Conservation (phyloP, 345 rosid genomes). For the Eucalyptus victrix region DNA sequence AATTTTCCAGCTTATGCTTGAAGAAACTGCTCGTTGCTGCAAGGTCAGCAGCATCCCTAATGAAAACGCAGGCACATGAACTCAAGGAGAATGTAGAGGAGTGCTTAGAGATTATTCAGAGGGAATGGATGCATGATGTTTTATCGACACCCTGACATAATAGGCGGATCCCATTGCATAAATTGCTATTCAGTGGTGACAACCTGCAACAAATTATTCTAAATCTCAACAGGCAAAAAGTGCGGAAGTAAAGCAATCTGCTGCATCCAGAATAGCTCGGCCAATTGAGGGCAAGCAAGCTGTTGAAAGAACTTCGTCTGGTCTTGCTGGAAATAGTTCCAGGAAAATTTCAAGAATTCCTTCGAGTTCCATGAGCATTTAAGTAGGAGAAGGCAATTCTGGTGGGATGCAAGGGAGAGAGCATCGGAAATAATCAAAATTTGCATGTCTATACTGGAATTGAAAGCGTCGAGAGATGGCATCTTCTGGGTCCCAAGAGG, state of each 20-base stretch:
- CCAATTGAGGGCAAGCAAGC: slow-evolving; percentile 65
- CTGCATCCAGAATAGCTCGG: slow-evolving; percentile 41
- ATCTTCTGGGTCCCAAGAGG: slow-evolving; percentile 48
- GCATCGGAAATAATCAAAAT: slow-evolving; percentile 53
- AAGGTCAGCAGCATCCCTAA: slow-evolving; percentile 51
- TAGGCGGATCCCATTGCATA: slow-evolving; percentile 42
- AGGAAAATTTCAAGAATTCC: slow-evolving; percentile 70
- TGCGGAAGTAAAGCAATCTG: slow-evolving; percentile 53
- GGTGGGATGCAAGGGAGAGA: slow-evolving; percentile 69
- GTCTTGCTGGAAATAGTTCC: slow-evolving; percentile 18
- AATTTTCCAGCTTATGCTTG: slow-evolving; percentile 61
- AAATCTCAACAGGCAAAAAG: slow-evolving; percentile 45
- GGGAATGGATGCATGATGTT: slow-evolving; percentile 80
- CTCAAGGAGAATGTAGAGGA: slow-evolving; percentile 57
- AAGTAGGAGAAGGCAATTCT: slow-evolving; percentile 48
- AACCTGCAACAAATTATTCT: slow-evolving; percentile 37
- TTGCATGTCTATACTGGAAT: slow-evolving; percentile 68
- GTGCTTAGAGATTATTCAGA: slow-evolving; percentile 63
- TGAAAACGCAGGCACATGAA: slow-evolving; percentile 67
- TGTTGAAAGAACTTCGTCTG: slow-evolving; percentile 46
- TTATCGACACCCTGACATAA: slow-evolving; percentile 36
- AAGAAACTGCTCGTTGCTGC: slow-evolving; percentile 79
- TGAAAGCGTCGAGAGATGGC: slow-evolving; percentile 84
- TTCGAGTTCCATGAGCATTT: slow-evolving; percentile 71
- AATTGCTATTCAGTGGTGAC: slow-evolving; percentile 37